Conservation (phyloP, 305 asterid genomes). For the Rubia occidens region DNA sequence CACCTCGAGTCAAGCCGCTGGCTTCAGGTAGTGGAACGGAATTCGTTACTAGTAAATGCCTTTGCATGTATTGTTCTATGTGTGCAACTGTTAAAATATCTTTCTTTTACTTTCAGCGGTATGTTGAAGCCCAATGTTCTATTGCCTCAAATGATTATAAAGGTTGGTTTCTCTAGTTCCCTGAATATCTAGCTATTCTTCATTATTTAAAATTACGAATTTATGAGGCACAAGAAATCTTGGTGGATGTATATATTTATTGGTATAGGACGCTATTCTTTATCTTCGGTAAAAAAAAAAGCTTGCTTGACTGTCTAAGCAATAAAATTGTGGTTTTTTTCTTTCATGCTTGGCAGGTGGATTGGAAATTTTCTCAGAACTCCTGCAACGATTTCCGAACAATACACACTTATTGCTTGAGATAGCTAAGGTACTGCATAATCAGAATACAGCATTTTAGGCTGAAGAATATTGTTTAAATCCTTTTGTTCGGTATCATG, state of each 20-base stretch:
- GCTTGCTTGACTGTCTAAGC: slow-evolving; percentile 2
- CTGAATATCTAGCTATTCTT: background rate
- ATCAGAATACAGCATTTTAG: background rate
- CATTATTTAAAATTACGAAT: background rate
- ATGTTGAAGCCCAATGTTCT: slow-evolving; percentile 90
- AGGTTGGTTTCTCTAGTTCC: slow-evolving; percentile 38
- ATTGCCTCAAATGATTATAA: slow-evolving; percentile 86
- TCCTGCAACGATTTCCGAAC: slow-evolving; percentile 88
- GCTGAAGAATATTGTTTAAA: background rate
- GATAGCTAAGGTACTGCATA: slow-evolving; percentile 81
- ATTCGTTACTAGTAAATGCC: background rate
- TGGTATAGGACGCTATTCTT: too few relatives aligned
- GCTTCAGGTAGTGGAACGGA: slow-evolving; percentile 53
- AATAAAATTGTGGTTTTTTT: too few relatives aligned
- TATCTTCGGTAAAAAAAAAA: too few relatives aligned
- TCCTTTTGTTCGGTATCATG: background rate
- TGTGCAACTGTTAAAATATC: slow-evolving; percentile 17
- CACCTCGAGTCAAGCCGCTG: slow-evolving; percentile 83
- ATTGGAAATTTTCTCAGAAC: slow-evolving; percentile 74
- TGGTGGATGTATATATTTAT: too few relatives aligned
- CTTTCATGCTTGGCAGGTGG: slow-evolving; percentile 50
- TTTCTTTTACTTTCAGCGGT: slow-evolving; percentile 50
- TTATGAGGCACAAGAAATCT: background rate
- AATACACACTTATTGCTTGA: slow-evolving; percentile 80
- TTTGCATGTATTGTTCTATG: slow-evolving; percentile 6